These are phyloP conservation scores for Candida sanyaensis DNA, from an alignment of 1,139 yeast genomes.

Conservation along the genomic window DNA sequence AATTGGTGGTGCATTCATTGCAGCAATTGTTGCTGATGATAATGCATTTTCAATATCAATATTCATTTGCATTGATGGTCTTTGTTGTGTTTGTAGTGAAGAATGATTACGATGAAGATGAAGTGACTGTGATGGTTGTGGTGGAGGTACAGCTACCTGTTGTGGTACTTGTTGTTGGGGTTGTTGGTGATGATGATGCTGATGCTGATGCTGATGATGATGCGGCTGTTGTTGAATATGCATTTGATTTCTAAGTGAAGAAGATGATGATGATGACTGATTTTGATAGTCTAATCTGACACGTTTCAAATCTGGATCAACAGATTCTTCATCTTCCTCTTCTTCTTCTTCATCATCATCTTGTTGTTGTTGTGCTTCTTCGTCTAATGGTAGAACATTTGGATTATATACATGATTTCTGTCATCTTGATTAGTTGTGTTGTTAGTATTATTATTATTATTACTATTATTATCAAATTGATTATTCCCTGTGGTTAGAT, in stretches of 20 bases:
- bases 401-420: background rate
- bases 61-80: slow-evolving; percentile 5
- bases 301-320: slow-evolving; percentile 33
- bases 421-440: background rate
- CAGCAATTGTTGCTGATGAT: slow-evolving; percentile 37
- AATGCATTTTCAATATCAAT: slow-evolving; percentile 33
- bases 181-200: background rate
- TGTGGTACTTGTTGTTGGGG: slow-evolving; percentile 1
- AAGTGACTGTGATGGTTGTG: background rate
- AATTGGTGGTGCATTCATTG: slow-evolving; percentile 37
- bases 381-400: slow-evolving; percentile 11
- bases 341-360: too few relatives aligned
- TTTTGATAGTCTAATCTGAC: slow-evolving; percentile 16
- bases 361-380: too few relatives aligned
- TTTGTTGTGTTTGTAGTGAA: slow-evolving; percentile 12
- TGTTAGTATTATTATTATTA: background rate
- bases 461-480: background rate
- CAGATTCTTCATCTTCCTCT: slow-evolving; percentile 19
- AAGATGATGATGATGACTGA: slow-evolving; percentile 1
- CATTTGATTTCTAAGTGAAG: background rate
- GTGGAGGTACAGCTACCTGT: background rate
- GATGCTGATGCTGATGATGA: background rate
- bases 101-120: too few relatives aligned
- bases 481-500: background rate
- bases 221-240: slow-evolving; percentile 6